A percentile compares a stretch with the other conserved stretches of the same genome.
phyloP scores from a whole-genome alignment of 2,329 filamentous ascomycete genomes.

The Trichophyton equinum region DNA sequence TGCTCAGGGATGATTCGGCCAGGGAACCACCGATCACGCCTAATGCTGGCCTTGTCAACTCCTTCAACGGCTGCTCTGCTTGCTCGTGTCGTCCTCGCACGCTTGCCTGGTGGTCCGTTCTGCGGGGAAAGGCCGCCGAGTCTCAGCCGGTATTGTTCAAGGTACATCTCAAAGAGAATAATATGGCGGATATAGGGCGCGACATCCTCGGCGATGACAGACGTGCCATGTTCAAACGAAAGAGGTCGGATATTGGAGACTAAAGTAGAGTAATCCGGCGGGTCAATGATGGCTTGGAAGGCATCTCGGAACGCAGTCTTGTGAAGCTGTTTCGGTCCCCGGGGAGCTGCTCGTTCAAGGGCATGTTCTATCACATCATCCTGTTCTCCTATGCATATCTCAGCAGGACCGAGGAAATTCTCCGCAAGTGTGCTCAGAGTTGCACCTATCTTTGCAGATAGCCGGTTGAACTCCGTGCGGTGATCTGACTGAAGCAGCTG shows the following conservation, averaged over 20 bases:
- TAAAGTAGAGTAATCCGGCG: conserved; percentile 23
- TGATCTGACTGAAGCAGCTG: conserved; percentile 43
- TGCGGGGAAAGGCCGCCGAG: conserved; percentile 52
- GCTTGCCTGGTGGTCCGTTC: conserved; percentile 41
- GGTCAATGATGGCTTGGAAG: conserved; percentile 41
- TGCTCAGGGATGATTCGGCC: conserved; percentile 46
- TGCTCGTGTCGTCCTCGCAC: conserved; percentile 58
- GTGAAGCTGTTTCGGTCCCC: conserved; percentile 17
- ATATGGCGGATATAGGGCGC: conserved; percentile 86
- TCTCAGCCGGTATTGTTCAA: conserved; percentile 55
- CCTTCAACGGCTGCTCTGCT: conserved; percentile 68
- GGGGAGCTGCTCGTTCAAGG: conserved; percentile 16
- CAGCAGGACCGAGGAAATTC: conserved; percentile 14
- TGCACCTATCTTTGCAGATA: conserved; percentile 26
- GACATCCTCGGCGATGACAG: conserved; percentile 58
- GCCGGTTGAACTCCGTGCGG: conserved; percentile 31
- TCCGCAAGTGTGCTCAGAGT: conserved; percentile 22
- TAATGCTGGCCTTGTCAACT: conserved; percentile 51
- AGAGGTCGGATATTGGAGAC: conserved; percentile 40
- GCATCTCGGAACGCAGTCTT: conserved; percentile 34
- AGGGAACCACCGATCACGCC: conserved; percentile 61
- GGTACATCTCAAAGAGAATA: conserved; percentile 57
- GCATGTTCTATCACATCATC: conserved; percentile 21
- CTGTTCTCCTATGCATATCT: conserved; percentile 16
- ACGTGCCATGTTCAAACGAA: conserved; percentile 60